A percentile compares a stretch with the other conserved stretches of the same genome.
These are phyloP conservation scores for Apophysomyces sp. DNA, from an alignment of 371 early-diverging fungal species.

Conservation along the genomic window DNA sequence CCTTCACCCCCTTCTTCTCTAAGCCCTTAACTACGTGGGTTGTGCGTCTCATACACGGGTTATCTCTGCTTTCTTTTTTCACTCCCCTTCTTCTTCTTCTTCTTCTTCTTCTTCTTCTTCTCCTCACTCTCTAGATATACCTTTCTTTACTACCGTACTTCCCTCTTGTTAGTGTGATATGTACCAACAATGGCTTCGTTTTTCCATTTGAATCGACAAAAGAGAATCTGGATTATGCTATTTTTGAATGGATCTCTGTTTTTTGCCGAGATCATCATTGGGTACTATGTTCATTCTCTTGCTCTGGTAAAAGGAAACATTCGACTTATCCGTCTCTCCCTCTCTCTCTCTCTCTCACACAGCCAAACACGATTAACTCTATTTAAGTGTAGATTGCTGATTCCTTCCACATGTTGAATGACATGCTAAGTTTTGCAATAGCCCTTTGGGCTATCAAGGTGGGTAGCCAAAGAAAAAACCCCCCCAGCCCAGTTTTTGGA, in stretches of 20 bases:
- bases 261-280: slow-evolving; percentile 76
- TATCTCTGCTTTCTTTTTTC: not conserved
- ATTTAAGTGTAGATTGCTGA: slow-evolving; percentile 75
- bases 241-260: slow-evolving; percentile 69
- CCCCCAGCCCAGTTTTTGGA: not conserved
- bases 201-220: slow-evolving; percentile 11
- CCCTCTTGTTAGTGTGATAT: not conserved
- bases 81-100: not conserved
- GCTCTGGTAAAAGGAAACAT: slow-evolving; percentile 54
- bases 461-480: slow-evolving; percentile 10
- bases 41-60: not conserved
- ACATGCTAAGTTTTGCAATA: slow-evolving; percentile 77
- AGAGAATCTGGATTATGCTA: slow-evolving; percentile 61
- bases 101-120: not conserved
- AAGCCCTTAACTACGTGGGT: not conserved
- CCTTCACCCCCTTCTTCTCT: too few species aligned
- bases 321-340: not conserved
- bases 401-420: slow-evolving; percentile 92
- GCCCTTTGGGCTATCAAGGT: slow-evolving; percentile 87
- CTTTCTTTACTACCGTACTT: too few species aligned
- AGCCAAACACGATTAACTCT: not conserved
- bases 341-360: not conserved
- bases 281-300: slow-evolving; percentile 76
- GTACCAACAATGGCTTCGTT: not conserved
- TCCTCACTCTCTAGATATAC: not conserved